Conservation (phyloP, 441 rosid genomes). For the Croton laevigatus region DNA sequence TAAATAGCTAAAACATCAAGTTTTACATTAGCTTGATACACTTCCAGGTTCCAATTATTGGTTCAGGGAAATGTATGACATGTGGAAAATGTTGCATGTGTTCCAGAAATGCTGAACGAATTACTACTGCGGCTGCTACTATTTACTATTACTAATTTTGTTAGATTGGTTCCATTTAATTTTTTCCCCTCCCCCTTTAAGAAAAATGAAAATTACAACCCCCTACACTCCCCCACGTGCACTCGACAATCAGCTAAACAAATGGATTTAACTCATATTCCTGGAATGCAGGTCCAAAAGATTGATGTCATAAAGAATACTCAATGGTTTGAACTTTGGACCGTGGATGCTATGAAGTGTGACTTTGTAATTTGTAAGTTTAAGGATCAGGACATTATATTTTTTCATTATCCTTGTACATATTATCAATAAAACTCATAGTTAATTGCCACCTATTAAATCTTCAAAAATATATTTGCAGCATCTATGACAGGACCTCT, state of each 20-base stretch:
- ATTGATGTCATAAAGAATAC: background rate
- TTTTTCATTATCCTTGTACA: background rate
- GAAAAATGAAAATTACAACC: background rate
- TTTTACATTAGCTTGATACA: background rate
- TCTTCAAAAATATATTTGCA: background rate
- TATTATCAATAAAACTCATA: no score
- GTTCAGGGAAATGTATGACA: background rate
- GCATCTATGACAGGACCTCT: background rate
- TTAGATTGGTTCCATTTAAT: background rate
- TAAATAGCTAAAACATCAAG: background rate
- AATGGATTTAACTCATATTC: constrained; percentile 8
- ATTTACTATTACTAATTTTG: background rate
- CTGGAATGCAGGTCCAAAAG: constrained; percentile 14
- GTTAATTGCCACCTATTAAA: no score
- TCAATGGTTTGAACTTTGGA: no score
- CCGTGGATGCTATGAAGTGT: background rate
- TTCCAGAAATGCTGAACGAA: no score
- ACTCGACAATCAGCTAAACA: background rate
- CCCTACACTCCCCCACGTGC: no score
- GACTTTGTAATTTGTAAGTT: no score
- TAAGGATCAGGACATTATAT: background rate
- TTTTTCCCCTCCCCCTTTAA: background rate
- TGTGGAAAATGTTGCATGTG: background rate
- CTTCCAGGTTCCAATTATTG: background rate
- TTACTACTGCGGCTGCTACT: no score